Evolutionary conservation across 495 filamentous ascomycete genomes (phyloP).

Genomic region (Podospora australis): DNA sequence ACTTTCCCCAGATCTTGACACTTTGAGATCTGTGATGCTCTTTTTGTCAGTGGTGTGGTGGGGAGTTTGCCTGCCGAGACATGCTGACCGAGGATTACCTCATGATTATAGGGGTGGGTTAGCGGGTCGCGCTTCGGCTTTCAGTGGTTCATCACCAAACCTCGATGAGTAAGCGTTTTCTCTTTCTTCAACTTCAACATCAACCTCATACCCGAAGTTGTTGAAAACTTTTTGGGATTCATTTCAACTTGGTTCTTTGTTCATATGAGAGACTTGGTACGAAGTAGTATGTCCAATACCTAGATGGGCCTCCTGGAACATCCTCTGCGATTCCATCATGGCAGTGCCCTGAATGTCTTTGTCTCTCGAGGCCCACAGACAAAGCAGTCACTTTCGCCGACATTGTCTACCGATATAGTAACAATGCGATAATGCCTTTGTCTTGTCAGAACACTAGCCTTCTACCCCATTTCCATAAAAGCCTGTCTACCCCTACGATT

Average conservation of each 20-base stretch:
- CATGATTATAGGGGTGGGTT: background rate
- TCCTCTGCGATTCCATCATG: background rate
- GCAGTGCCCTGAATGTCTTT: background rate
- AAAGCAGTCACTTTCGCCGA: background rate
- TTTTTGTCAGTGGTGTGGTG: background rate
- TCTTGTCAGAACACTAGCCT: background rate
- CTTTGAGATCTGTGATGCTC: background rate
- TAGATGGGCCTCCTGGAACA: background rate
- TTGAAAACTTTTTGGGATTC: background rate
- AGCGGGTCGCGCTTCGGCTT: background rate
- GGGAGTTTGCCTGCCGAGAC: background rate
- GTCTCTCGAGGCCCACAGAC: background rate
- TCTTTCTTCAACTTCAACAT: background rate
- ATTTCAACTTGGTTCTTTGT: background rate
- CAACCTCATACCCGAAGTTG: background rate
- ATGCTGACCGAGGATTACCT: slow-evolving; percentile 16
- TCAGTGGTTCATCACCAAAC: too few species aligned
- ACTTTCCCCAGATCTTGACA: background rate
- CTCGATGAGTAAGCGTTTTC: slow-evolving; percentile 2
- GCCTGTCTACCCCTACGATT: background rate
- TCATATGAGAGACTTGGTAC: background rate
- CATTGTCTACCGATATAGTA: background rate
- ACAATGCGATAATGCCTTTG: background rate
- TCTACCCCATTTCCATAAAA: background rate
- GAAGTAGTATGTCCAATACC: background rate